These are phyloP conservation scores for Arthrobotrys musiformis DNA, from an alignment of 2,329 filamentous ascomycete genomes.

Conservation along the genomic window DNA sequence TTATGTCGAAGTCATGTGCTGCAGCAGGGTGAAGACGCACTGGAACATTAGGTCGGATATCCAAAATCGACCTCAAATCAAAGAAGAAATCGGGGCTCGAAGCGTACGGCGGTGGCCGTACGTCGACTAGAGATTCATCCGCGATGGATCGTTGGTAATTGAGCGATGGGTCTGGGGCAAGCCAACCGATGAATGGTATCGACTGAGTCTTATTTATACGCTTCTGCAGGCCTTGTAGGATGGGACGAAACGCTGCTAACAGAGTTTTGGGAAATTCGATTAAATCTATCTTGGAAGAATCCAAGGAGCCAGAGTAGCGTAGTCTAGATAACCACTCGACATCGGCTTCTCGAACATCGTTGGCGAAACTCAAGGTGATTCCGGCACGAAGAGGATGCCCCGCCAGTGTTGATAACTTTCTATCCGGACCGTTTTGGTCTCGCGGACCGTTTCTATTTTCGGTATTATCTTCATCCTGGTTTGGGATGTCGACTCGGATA, in stretches of 20 bases:
- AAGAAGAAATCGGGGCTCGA: slow-evolving; percentile 67
- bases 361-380: slow-evolving; percentile 57
- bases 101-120: slow-evolving; percentile 68
- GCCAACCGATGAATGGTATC: slow-evolving; percentile 67
- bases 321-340: slow-evolving; percentile 31
- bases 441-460: too few species aligned
- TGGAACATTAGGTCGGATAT: slow-evolving; percentile 14
- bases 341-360: slow-evolving; percentile 56
- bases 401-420: slow-evolving; percentile 42
- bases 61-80: slow-evolving; percentile 61
- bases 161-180: slow-evolving; percentile 61
- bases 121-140: slow-evolving; percentile 54
- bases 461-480: slow-evolving; percentile 11
- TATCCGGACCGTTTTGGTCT: too few species aligned
- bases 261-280: slow-evolving; percentile 73
- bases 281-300: slow-evolving; percentile 61
- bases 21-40: slow-evolving; percentile 12
- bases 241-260: slow-evolving; percentile 70
- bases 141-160: slow-evolving; percentile 26
- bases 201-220: slow-evolving; percentile 64
- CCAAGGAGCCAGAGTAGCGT: neutral
- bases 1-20: slow-evolving; percentile 42
- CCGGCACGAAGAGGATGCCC: slow-evolving; percentile 58
- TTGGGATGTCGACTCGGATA: slow-evolving; percentile 31
- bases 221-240: slow-evolving; percentile 68